Percentiles rank a stretch among this genome's conserved stretches.
Conservation (phyloP, 495 filamentous ascomycete genomes). For the Friedmanniomyces endolithicus region DNA sequence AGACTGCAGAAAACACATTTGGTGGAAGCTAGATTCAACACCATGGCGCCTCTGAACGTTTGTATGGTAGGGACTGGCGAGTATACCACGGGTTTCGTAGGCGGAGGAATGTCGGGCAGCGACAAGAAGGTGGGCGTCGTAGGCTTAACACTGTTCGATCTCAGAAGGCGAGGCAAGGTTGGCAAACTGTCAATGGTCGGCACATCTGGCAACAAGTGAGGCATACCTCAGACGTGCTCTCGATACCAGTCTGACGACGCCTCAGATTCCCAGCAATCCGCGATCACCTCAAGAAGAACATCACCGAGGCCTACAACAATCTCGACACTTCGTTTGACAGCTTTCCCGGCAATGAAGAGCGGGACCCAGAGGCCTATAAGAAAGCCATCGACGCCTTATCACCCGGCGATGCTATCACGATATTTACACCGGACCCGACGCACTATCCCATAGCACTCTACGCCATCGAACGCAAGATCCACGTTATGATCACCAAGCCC, state of each 20-base stretch:
- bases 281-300: constrained; percentile 82
- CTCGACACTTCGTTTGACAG: constrained; percentile 74
- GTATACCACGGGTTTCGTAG: constrained; percentile 88
- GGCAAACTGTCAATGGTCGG: constrained; percentile 80
- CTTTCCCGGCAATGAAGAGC: constrained; percentile 57
- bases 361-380: constrained; percentile 79
- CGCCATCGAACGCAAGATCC: constrained; percentile 72
- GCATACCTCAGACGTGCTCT: background rate
- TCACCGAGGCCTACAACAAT: constrained; percentile 72
- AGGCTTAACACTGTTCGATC: constrained; percentile 77
- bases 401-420: constrained; percentile 80
- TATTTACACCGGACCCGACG: constrained; percentile 91
- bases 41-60: constrained; percentile 68
- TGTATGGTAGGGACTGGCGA: constrained; percentile 93
- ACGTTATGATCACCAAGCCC: constrained; percentile 93
- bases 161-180: constrained; percentile 78
- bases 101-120: constrained; percentile 59
- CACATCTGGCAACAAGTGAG: constrained; percentile 61
- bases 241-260: background rate
- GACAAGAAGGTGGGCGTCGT: constrained; percentile 85
- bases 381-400: constrained; percentile 72
- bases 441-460: constrained; percentile 93
- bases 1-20: background rate
- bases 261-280: constrained; percentile 67
- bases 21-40: background rate